Percentiles rank a stretch among this genome's conserved stretches.
Conservation (phyloP, 2,329 filamentous ascomycete genomes). For the Cladosporium halotolerans region DNA sequence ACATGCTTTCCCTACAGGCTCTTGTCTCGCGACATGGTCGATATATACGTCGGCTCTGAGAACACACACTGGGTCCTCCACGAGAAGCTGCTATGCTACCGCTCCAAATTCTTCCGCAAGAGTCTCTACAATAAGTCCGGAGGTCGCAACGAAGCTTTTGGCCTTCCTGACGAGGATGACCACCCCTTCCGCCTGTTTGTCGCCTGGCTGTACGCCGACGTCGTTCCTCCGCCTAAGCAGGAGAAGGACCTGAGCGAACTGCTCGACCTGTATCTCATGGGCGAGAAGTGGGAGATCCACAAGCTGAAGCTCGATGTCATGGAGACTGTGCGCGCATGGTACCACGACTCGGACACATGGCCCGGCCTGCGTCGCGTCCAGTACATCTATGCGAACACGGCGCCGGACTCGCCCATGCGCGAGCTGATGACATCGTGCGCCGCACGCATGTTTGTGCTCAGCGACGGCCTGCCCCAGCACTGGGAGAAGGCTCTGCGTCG, state of each 20-base stretch:
- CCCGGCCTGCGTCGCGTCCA: conserved; percentile 49
- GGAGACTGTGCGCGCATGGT: conserved; percentile 45
- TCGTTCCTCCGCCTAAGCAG: conserved; percentile 41
- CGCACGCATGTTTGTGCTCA: conserved; percentile 45
- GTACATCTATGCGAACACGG: conserved; percentile 30
- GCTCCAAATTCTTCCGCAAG: conserved; percentile 49
- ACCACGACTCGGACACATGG: conserved; percentile 48
- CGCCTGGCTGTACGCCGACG: conserved; percentile 48
- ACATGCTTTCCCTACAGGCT: conserved; percentile 33
- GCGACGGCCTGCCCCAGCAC: conserved; percentile 45
- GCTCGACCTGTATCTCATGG: conserved; percentile 51
- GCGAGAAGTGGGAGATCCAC: conserved; percentile 47
- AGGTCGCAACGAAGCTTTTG: conserved; percentile 35
- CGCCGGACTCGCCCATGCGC: conserved; percentile 27
- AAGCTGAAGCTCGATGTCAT: conserved; percentile 44
- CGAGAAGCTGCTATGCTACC: conserved; percentile 50
- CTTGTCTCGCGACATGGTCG: conserved; percentile 48
- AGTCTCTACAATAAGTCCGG: conserved; percentile 42
- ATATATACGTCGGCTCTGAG: conserved; percentile 50
- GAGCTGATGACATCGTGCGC: conserved; percentile 40
- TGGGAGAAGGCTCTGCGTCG: conserved; percentile 51
- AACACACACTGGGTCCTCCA: conserved; percentile 52
- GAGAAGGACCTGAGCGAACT: conserved; percentile 46
- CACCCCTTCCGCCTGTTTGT: conserved; percentile 47
- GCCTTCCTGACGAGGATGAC: conserved; percentile 49